A percentile compares a stretch with the other conserved stretches of the same genome.
These are phyloP conservation scores for Flaveria brownii DNA, from an alignment of 129 eudicot genomes.

Conservation along the genomic window DNA sequence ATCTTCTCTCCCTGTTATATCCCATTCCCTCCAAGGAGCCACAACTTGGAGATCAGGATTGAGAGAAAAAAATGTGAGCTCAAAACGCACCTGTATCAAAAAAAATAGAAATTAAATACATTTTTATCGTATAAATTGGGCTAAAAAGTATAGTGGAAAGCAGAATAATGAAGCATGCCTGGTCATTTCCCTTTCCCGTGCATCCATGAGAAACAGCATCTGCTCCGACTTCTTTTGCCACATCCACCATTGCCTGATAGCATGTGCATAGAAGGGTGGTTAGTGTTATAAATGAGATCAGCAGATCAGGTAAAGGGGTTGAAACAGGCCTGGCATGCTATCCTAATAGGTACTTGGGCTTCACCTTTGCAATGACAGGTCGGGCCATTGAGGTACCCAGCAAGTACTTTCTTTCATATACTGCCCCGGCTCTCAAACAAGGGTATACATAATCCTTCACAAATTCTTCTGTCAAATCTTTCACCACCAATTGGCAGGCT, in stretches of 20 bases:
- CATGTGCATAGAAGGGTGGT: slow-evolving; percentile 13
- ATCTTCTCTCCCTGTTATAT: slow-evolving; percentile 92
- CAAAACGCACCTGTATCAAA: slow-evolving; percentile 81
- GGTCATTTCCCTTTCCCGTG: slow-evolving; percentile 99
- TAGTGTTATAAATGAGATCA: slow-evolving; percentile 6
- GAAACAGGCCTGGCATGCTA: neutral
- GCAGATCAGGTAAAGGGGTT: neutral
- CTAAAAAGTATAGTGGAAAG: neutral
- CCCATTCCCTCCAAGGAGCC: slow-evolving; percentile 99
- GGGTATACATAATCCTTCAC: slow-evolving; percentile 85
- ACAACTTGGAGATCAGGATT: slow-evolving; percentile 96
- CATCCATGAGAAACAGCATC: slow-evolving; percentile 99
- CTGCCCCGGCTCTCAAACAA: slow-evolving; percentile 94
- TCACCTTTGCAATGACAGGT: slow-evolving; percentile 96
- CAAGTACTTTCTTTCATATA: slow-evolving; percentile 90
- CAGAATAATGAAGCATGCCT: slow-evolving; percentile 46
- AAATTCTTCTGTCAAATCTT: slow-evolving; percentile 92
- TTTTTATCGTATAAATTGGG: neutral
- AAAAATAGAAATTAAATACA: neutral
- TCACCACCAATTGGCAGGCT: slow-evolving; percentile 89
- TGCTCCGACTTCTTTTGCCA: slow-evolving; percentile 96
- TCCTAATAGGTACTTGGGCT: neutral
- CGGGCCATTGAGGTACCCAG: slow-evolving; percentile 99
- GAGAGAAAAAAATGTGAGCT: slow-evolving; percentile 91
- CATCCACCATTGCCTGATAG: slow-evolving; percentile 97